These are phyloP conservation scores for Ophiostoma ips DNA, from an alignment of 2,329 filamentous ascomycete species.

Conservation along the genomic window DNA sequence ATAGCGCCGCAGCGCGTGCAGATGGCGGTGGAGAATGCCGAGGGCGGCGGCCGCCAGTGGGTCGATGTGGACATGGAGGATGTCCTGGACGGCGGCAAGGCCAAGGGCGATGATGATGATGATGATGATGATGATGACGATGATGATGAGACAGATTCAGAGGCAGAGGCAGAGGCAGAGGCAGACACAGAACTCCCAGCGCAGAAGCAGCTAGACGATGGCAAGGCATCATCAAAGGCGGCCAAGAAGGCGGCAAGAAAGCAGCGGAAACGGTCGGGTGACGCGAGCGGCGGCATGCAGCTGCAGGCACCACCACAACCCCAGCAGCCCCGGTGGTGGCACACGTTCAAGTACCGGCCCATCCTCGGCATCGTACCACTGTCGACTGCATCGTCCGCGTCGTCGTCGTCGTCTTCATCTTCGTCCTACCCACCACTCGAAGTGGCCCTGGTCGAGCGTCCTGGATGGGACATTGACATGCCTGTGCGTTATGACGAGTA, in stretches of 20 bases:
- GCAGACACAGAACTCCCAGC: neutral
- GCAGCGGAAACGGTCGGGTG: neutral
- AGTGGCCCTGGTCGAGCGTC: slow-evolving; percentile 78
- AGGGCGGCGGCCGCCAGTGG: slow-evolving; percentile 24
- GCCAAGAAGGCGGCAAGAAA: neutral
- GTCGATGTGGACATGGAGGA: slow-evolving; percentile 21
- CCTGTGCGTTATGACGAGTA: slow-evolving; percentile 45
- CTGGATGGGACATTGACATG: slow-evolving; percentile 68
- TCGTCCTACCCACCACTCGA: slow-evolving; percentile 37
- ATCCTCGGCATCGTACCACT: slow-evolving; percentile 59
- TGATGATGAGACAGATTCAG: slow-evolving; percentile 18
- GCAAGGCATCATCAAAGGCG: neutral
- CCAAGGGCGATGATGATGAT: slow-evolving; percentile 13
- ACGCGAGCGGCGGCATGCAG: neutral
- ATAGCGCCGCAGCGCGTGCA: slow-evolving; percentile 28
- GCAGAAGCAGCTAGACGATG: neutral
- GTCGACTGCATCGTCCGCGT: slow-evolving; percentile 7
- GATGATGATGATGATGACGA: slow-evolving; percentile 11
- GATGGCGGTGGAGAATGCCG: slow-evolving; percentile 16
- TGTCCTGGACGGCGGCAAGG: slow-evolving; percentile 27
- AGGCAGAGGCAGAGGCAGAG: neutral
- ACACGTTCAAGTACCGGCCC: slow-evolving; percentile 87
- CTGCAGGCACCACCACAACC: neutral
- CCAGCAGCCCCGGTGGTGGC: slow-evolving; percentile 44
- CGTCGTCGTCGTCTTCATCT: neutral